Evolutionary conservation across 2,329 filamentous ascomycete genomes (phyloP).

Genomic region (Pestalotiopsis sp.): DNA sequence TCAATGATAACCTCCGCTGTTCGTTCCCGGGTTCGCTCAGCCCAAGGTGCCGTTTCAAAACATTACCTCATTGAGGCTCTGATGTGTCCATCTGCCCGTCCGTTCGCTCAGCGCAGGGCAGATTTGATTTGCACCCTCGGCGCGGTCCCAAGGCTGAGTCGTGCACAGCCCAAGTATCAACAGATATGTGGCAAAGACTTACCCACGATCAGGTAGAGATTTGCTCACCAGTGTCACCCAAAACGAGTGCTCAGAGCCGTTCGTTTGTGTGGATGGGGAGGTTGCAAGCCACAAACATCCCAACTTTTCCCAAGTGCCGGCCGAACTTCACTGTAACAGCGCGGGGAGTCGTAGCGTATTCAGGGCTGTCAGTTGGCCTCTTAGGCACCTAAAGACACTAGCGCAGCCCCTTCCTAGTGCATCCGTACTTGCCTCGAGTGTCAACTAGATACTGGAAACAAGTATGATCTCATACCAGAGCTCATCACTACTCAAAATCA

Average conservation of each 20-base stretch:
- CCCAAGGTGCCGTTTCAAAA: not conserved
- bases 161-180: conserved; percentile 1
- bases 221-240: too few relatives aligned
- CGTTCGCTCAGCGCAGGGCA: not conserved
- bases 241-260: too few relatives aligned
- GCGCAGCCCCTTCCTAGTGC: not conserved
- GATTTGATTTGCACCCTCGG: not conserved
- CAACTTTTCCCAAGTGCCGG: not conserved
- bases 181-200: not conserved
- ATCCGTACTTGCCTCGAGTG: not conserved
- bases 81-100: not conserved
- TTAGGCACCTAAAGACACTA: too few relatives aligned
- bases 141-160: conserved; percentile 2
- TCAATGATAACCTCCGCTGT: not conserved
- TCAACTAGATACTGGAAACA: not conserved
- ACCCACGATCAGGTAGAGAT: too few relatives aligned
- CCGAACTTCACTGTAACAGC: not conserved
- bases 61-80: not conserved
- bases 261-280: too few relatives aligned
- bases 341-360: not conserved
- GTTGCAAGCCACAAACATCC: not conserved
- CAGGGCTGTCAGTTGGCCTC: too few relatives aligned
- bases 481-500: not conserved
- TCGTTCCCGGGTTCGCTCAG: not conserved
- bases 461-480: not conserved